Evolutionary conservation across 495 filamentous ascomycete species (phyloP).

Genomic region (Xylaria curta): DNA sequence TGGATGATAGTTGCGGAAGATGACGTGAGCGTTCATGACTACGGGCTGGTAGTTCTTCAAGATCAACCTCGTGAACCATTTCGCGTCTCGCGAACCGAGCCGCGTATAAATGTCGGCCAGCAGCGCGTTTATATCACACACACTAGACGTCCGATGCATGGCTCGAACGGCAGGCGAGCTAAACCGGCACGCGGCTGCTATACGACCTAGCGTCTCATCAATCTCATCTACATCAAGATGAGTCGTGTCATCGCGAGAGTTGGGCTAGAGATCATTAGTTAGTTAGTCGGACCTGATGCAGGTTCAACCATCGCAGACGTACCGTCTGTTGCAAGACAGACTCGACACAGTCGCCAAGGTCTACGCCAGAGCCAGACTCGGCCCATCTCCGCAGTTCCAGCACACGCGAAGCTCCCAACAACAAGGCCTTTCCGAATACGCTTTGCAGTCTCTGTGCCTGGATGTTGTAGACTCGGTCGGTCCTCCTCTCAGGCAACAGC

Average conservation of each 20-base stretch:
- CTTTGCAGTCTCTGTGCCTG: slow-evolving; percentile 64
- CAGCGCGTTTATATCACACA: slow-evolving; percentile 50
- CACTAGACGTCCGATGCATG: slow-evolving; percentile 36
- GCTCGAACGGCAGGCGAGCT: slow-evolving; percentile 69
- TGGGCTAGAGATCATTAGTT: slow-evolving; percentile 42
- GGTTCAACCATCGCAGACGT: slow-evolving; percentile 35
- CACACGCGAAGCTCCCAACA: slow-evolving; percentile 64
- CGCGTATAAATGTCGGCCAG: slow-evolving; percentile 64
- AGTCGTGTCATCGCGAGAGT: slow-evolving; percentile 35
- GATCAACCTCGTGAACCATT: slow-evolving; percentile 87
- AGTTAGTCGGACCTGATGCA: too few relatives aligned
- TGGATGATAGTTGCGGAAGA: slow-evolving; percentile 60
- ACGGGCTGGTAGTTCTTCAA: slow-evolving; percentile 77
- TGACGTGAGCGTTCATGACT: slow-evolving; percentile 49
- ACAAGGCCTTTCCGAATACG: slow-evolving; percentile 67
- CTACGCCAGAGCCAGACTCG: slow-evolving; percentile 58
- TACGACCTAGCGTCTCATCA: slow-evolving; percentile 64
- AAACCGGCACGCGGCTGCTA: slow-evolving; percentile 72
- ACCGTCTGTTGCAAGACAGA: slow-evolving; percentile 69
- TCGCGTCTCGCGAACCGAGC: slow-evolving; percentile 73
- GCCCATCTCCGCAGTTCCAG: slow-evolving; percentile 67
- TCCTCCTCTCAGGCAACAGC: slow-evolving; percentile 74
- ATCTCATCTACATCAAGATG: slow-evolving; percentile 74
- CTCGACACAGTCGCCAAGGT: slow-evolving; percentile 74
- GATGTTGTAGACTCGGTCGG: slow-evolving; percentile 76